phyloP scores from a whole-genome alignment of 495 filamentous ascomycete species.

The Halenospora varia region DNA sequence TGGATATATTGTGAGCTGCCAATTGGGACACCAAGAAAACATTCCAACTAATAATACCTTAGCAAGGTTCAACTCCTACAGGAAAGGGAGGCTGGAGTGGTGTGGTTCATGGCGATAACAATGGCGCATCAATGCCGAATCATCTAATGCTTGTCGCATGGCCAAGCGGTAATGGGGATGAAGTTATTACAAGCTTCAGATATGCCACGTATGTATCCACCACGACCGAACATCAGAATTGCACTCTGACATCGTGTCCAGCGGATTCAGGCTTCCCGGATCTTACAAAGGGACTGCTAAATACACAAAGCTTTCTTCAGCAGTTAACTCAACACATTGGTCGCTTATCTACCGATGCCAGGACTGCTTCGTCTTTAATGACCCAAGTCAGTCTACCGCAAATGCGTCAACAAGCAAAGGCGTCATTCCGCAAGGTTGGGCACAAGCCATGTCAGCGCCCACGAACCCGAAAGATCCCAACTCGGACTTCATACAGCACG shows the following conservation, averaged over 20 bases:
- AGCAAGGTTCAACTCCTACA: slow-evolving; percentile 22
- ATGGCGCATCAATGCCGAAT: slow-evolving; percentile 55
- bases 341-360: slow-evolving; percentile 59
- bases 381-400: slow-evolving; percentile 40
- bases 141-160: slow-evolving; percentile 55
- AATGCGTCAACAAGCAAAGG: slow-evolving; percentile 36
- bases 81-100: slow-evolving; percentile 49
- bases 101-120: slow-evolving; percentile 35
- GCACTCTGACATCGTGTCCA: slow-evolving; percentile 12
- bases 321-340: slow-evolving; percentile 48
- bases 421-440: slow-evolving; percentile 41
- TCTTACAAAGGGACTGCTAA: slow-evolving; percentile 56
- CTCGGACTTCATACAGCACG: slow-evolving; percentile 36
- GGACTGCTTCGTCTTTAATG: slow-evolving; percentile 56
- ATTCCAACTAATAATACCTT: slow-evolving; percentile 19
- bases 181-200: slow-evolving; percentile 51
- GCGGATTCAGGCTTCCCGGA: slow-evolving; percentile 51
- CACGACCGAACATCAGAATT: neutral
- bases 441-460: slow-evolving; percentile 32
- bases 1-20: slow-evolving; percentile 44
- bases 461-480: slow-evolving; percentile 31
- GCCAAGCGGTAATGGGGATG: slow-evolving; percentile 36
- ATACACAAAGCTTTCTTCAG: slow-evolving; percentile 53
- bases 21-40: slow-evolving; percentile 17
- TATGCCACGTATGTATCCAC: slow-evolving; percentile 42